Evolutionary conservation across 192 early-diverging fungal genomes (phyloP), one percentile per base, ranked within the genome.

Genomic region (Coemansia sp.): DNA sequence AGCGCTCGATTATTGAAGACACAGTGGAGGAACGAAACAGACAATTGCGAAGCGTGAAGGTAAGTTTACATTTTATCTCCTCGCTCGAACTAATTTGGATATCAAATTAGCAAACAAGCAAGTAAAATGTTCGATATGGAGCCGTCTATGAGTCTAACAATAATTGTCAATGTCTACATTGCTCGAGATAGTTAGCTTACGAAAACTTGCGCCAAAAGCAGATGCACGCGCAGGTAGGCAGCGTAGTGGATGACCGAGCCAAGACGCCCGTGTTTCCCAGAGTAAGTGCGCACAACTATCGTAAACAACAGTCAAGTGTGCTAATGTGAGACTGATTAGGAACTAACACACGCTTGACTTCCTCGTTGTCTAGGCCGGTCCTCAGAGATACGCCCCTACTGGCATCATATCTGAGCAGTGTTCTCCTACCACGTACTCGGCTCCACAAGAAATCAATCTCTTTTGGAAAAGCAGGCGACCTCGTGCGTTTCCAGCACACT

Each of bases 31-130:
- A 87, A 31, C 87, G 82, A 31, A 67, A 46, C 27, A 68, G 85
- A n/a, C 87, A 86, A 46, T 63, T 89, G 17, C 78, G 85, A 23
- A 86, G 76, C 39, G 50, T 86, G 19, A 86, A 87, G 72, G 84
- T 73, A 62, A 48, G 64, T 45, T 45, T 58, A 39, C 53, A 29
- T 1, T 5, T 15, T 46, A 7, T n/a, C n/a, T 3, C 14, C 7
- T 48, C 31, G 19, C 5, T 15, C 25, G 25, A 17, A 1, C 68
- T 19, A 64, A 19, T 17, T 44, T 9, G 42, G 38, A 23, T 15
- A 39, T 27, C 65, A 51, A 34, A 38, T 27, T 44, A 27, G 23
- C 23, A 8, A 48, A 53, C 65, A 51, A 34, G 38, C 23, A 63
- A 27, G 23, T 14, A 6, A 48, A 53, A 12, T 31, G 11, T 29